These are phyloP conservation scores for Magnolia officinalis DNA, from an alignment of 164 flowering plant species.

Conservation along the genomic window DNA sequence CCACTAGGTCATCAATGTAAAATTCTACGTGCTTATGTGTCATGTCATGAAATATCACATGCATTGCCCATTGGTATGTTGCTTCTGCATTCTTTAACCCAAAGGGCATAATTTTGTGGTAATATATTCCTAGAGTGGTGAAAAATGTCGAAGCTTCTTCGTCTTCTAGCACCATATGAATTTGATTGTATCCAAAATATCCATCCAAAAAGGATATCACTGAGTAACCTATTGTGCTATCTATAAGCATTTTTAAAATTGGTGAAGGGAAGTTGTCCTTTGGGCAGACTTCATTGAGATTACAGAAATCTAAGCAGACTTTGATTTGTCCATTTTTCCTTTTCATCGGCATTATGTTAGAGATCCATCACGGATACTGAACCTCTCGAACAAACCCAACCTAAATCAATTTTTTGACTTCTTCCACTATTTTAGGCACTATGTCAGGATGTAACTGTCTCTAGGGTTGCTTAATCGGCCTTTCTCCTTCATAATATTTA, in stretches of 20 bases:
- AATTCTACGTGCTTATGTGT: neutral
- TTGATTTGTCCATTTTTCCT: constrained; percentile 16
- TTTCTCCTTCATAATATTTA: neutral
- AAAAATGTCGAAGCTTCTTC: neutral
- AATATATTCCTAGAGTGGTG: neutral
- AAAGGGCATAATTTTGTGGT: neutral
- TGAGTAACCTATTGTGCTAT: neutral
- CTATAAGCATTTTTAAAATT: neutral
- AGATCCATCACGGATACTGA: constrained; percentile 8
- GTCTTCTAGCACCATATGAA: neutral
- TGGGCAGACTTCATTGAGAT: neutral
- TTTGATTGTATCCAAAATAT: constrained; percentile 4
- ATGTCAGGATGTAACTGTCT: neutral
- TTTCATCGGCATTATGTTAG: constrained; percentile 5
- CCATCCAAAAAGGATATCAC: neutral
- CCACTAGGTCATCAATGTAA: neutral
- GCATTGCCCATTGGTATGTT: constrained; percentile 2
- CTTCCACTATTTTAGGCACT: neutral
- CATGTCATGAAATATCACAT: neutral
- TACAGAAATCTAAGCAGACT: constrained; percentile 2
- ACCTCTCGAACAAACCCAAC: constrained; percentile 9
- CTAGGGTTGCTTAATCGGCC: neutral
- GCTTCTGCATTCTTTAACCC: neutral
- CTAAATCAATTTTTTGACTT: constrained; percentile 2
- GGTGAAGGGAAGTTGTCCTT: neutral